Evolutionary conservation across 1,284 basidiomycete genomes (phyloP).

Genomic region (Dichomitus squalens): DNA sequence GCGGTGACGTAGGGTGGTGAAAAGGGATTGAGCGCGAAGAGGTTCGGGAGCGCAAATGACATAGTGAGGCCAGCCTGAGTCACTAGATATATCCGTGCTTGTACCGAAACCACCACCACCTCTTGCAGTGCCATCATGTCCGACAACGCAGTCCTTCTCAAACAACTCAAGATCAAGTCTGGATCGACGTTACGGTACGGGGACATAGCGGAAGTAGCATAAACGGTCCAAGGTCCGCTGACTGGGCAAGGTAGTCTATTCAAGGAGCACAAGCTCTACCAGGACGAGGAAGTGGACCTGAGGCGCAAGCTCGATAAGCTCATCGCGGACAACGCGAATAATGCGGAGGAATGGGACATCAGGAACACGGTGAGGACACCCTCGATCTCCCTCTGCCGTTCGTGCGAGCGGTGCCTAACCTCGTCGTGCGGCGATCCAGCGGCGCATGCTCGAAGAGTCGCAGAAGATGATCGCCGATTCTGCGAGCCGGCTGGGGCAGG

Average conservation of each 20-base stretch:
- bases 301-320: constrained; percentile 65
- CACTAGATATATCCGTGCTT: too few relatives aligned
- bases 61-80: not conserved
- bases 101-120: not conserved
- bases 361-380: constrained; percentile 70
- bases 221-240: not conserved
- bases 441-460: constrained; percentile 75
- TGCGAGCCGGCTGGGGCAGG: constrained; percentile 58
- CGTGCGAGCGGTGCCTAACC: not conserved
- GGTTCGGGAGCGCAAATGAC: not conserved
- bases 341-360: constrained; percentile 74
- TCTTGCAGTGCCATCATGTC: constrained; percentile 39
- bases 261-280: constrained; percentile 76
- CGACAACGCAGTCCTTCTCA: constrained; percentile 50
- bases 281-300: constrained; percentile 66
- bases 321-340: constrained; percentile 50
- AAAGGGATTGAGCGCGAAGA: not conserved
- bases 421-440: not conserved
- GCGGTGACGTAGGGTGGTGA: constrained; percentile 4
- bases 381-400: not conserved
- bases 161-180: constrained; percentile 83
- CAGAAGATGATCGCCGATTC: constrained; percentile 81
- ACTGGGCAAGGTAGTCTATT: constrained; percentile 49
- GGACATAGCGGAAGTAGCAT: constrained; percentile 15
- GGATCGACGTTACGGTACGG: constrained; percentile 71